These are phyloP conservation scores for Alternaria atra DNA, from an alignment of 2,329 filamentous ascomycete species.

Conservation along the genomic window DNA sequence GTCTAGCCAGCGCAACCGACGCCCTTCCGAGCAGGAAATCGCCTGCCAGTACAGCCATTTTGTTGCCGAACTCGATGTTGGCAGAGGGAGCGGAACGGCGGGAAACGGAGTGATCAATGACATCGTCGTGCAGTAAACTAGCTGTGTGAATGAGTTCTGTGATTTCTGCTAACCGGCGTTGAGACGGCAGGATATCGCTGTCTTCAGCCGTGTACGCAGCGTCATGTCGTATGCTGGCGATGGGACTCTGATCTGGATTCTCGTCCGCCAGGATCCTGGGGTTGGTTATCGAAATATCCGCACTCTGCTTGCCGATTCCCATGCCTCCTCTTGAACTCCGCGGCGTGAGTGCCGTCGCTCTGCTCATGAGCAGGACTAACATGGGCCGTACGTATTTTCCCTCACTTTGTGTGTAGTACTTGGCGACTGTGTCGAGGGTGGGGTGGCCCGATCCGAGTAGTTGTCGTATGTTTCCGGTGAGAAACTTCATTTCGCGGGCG, in stretches of 20 bases:
- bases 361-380: slow-evolving; percentile 94
- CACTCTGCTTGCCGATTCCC: slow-evolving; percentile 35
- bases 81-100: slow-evolving; percentile 86
- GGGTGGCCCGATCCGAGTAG: slow-evolving; percentile 95
- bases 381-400: slow-evolving; percentile 96
- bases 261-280: slow-evolving; percentile 75
- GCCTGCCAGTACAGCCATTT: slow-evolving; percentile 98
- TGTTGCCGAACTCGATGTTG: slow-evolving; percentile 96
- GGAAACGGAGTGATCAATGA: slow-evolving; percentile 90
- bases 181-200: slow-evolving; percentile 85
- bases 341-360: slow-evolving; percentile 85
- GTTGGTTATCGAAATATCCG: slow-evolving; percentile 70
- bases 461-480: slow-evolving; percentile 92
- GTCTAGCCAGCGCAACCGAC: slow-evolving; percentile 88
- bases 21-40: slow-evolving; percentile 94
- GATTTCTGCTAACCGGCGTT: slow-evolving; percentile 92
- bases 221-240: slow-evolving; percentile 62
- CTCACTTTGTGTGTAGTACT: slow-evolving; percentile 97
- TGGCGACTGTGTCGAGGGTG: slow-evolving; percentile 90
- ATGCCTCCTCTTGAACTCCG: slow-evolving; percentile 50
- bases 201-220: slow-evolving; percentile 57
- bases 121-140: slow-evolving; percentile 95
- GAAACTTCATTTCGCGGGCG: slow-evolving; percentile 94
- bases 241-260: slow-evolving; percentile 68
- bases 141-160: slow-evolving; percentile 97